Percentiles rank a stretch among this genome's conserved stretches.
These are phyloP conservation scores for Chaetomium tenue DNA, from an alignment of 495 filamentous ascomycete species.

Conservation along the genomic window DNA sequence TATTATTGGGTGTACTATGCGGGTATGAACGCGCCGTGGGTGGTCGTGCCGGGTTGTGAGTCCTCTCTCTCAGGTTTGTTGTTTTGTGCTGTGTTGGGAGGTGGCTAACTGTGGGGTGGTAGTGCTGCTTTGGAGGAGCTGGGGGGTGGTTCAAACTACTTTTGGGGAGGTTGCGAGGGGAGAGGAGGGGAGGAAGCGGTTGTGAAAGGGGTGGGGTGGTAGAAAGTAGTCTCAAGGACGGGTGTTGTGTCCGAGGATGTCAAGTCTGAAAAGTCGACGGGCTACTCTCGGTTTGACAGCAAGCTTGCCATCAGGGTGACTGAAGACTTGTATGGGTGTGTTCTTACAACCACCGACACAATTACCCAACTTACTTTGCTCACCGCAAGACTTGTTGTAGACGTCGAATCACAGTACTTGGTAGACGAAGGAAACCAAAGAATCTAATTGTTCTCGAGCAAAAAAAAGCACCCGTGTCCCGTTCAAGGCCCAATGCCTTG, in stretches of 20 bases:
- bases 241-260: too few species aligned
- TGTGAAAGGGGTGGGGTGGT: background rate
- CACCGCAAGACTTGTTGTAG: too few species aligned
- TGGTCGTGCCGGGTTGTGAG: conserved; percentile 62
- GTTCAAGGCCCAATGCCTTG: background rate
- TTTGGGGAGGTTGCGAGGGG: conserved; percentile 26
- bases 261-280: too few species aligned
- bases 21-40: conserved; percentile 85
- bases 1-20: conserved; percentile 92
- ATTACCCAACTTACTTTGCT: too few species aligned
- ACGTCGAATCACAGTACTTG: background rate
- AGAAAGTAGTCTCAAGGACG: background rate
- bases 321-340: too few species aligned
- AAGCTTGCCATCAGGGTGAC: too few species aligned
- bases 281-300: too few species aligned
- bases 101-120: background rate
- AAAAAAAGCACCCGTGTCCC: background rate
- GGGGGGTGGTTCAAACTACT: conserved; percentile 45
- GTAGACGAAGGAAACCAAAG: background rate
- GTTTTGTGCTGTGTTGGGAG: background rate
- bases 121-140: conserved; percentile 54
- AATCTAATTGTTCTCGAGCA: background rate
- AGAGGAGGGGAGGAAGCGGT: conserved; percentile 16
- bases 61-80: background rate
- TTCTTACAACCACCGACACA: too few species aligned